Evolutionary conservation across 192 early-diverging fungal species (phyloP).

Genomic region (Backusella parvicylindrica): DNA sequence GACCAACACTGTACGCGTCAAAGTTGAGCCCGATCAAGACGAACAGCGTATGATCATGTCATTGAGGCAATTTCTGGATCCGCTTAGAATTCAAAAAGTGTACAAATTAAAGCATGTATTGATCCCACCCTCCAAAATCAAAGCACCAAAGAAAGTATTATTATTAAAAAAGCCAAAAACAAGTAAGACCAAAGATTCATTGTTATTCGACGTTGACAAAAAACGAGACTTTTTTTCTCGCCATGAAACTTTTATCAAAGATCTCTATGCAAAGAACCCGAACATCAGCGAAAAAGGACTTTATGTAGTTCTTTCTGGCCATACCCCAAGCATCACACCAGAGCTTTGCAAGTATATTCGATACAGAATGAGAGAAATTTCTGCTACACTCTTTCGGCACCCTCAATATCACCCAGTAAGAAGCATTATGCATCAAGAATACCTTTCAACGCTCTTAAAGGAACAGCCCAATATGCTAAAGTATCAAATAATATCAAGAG

Average conservation of each 20-base stretch:
- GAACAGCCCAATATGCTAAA: not conserved
- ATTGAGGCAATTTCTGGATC: not conserved
- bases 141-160: not conserved
- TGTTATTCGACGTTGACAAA: not conserved
- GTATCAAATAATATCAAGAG: not conserved
- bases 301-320: not conserved
- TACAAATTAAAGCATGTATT: not conserved
- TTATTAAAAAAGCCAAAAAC: too few relatives aligned
- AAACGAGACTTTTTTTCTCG: not conserved
- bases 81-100: not conserved
- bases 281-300: too few relatives aligned
- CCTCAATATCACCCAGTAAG: not conserved
- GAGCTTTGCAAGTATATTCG: not conserved
- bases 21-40: not conserved
- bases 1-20: not conserved
- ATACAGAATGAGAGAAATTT: not conserved
- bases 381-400: not conserved
- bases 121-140: not conserved
- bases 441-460: not conserved
- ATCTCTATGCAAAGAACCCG: not conserved
- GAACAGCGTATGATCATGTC: not conserved
- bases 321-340: not conserved
- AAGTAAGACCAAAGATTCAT: too few relatives aligned
- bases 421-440: not conserved
- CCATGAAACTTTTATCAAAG: not conserved